These are phyloP conservation scores for Ceratocystis ficicola DNA, from an alignment of 2,329 filamentous ascomycete genomes.

Conservation along the genomic window DNA sequence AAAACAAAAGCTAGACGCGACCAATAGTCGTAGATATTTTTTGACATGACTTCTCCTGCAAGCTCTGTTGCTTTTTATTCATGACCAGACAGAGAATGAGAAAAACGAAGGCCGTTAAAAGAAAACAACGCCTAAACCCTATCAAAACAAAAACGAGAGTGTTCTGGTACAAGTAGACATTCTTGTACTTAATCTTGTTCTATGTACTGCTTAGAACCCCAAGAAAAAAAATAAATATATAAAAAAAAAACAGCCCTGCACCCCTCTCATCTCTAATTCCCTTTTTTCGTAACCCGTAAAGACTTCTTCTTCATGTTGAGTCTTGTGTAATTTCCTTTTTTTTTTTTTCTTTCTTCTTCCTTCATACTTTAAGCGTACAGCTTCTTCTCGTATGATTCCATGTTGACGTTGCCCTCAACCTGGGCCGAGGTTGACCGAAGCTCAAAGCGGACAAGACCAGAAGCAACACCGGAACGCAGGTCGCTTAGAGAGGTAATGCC, in stretches of 20 bases:
- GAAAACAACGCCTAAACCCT: neutral
- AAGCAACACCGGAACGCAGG: conserved; percentile 61
- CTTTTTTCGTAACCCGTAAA: conserved; percentile 9
- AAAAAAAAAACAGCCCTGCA: conserved; percentile 5
- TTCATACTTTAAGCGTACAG: conserved; percentile 63
- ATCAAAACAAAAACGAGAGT: neutral
- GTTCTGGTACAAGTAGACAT: conserved; percentile 13
- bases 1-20: neutral
- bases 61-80: neutral
- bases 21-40: neutral
- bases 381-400: conserved; percentile 99
- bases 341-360: neutral
- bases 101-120: neutral
- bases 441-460: conserved; percentile 79
- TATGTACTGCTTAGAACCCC: conserved; percentile 12
- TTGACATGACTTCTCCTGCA: neutral
- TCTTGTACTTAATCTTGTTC: conserved; percentile 13
- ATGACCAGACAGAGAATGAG: neutral
- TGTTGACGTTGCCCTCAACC: conserved; percentile 92
- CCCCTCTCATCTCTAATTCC: neutral
- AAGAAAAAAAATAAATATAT: conserved; percentile 1
- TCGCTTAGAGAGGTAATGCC: conserved; percentile 68
- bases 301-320: conserved; percentile 2
- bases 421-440: conserved; percentile 87
- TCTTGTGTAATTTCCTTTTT: conserved; percentile 12